Base-by-base conservation (phyloP, 371 early-diverging fungal genomes). In the Mucor irregularis region DNA sequence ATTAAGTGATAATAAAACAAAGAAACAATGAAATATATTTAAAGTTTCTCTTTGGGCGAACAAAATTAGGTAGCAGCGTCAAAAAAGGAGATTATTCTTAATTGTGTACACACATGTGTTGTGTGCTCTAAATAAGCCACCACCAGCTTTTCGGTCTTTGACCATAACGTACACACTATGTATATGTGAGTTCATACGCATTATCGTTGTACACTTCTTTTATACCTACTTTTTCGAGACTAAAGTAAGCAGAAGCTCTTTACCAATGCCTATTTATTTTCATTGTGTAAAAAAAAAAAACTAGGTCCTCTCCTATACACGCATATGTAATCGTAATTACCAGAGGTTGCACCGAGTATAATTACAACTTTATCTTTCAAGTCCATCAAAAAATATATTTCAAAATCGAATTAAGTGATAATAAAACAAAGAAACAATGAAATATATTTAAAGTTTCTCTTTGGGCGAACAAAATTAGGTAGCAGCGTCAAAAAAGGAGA, bases 251-350 rank as follows among this genome's bases (percentile, higher is more conserved):
- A 56, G 47, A 2, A 71, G 38, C 31, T 59, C 71, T 43, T 49
- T 64, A 0, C 71, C 71, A 22, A 71, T 71, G n/a, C 71, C 71
- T 71, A 30, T n/a, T n/a, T n/a, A n/a, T n/a, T n/a, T n/a, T n/a
- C n/a, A n/a, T n/a, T n/a, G n/a, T n/a, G 4, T 19, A 14, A 14
- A 38, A 14, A 38, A 38, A 24, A 14, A 14, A 38, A 38, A 6
- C 35, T 6, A 14, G 35, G 17, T 7, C 9, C 14, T n/a, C n/a
- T n/a, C n/a, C 5, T 28, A 19, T 9, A 11, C 13, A n/a, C 28
- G 14, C 16, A 10, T 25, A 26, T 25, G 14, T 26, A 22, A 44
- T 5, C 25, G 10, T 22, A 25, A 11, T 35, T 53, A 66, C 71
- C 71, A 31, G 71, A 71, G 17, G 71, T 71, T 3, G 67, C 71